phyloP scores from a whole-genome alignment of 805 yeast genomes.

The Metschnikowia hibisci region DNA sequence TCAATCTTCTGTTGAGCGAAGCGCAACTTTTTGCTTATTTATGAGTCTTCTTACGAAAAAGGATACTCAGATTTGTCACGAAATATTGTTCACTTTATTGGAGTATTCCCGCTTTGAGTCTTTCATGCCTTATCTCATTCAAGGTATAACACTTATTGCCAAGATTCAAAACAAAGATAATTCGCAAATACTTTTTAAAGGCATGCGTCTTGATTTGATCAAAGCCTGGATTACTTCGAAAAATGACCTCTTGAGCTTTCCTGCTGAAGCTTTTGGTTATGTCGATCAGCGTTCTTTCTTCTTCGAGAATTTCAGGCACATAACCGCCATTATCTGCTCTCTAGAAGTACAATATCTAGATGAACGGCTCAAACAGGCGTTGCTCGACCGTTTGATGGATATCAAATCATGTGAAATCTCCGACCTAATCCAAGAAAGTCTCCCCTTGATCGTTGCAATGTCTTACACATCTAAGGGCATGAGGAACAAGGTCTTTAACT shows the following conservation, averaged over 20 bases:
- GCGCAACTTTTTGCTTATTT: conserved; percentile 37
- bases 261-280: conserved; percentile 39
- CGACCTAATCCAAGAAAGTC: conserved; percentile 27
- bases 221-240: conserved; percentile 42
- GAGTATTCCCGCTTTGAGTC: conserved; percentile 35
- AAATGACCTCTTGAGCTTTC: conserved; percentile 32
- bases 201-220: conserved; percentile 33
- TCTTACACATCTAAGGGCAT: conserved; percentile 40
- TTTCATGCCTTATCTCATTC: conserved; percentile 27
- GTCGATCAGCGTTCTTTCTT: conserved; percentile 26
- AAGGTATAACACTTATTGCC: conserved; percentile 25
- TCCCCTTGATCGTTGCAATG: conserved; percentile 41
- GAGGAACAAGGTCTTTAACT: conserved; percentile 28
- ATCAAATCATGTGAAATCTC: conserved; percentile 12
- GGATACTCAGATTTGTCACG: conserved; percentile 28
- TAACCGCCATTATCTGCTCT: conserved; percentile 35
- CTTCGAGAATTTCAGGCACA: conserved; percentile 28
- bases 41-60: conserved; percentile 28
- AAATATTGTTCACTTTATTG: conserved; percentile 38
- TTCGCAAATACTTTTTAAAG: conserved; percentile 24
- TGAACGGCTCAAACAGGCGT: neutral
- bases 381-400: conserved; percentile 14
- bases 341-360: conserved; percentile 14
- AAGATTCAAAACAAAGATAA: conserved; percentile 8
- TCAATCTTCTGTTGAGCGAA: conserved; percentile 34